Evolutionary conservation across 139 green algal species (phyloP), one percentile per base, ranked within the genome.

Genomic region (Micractinium conductrix): DNA sequence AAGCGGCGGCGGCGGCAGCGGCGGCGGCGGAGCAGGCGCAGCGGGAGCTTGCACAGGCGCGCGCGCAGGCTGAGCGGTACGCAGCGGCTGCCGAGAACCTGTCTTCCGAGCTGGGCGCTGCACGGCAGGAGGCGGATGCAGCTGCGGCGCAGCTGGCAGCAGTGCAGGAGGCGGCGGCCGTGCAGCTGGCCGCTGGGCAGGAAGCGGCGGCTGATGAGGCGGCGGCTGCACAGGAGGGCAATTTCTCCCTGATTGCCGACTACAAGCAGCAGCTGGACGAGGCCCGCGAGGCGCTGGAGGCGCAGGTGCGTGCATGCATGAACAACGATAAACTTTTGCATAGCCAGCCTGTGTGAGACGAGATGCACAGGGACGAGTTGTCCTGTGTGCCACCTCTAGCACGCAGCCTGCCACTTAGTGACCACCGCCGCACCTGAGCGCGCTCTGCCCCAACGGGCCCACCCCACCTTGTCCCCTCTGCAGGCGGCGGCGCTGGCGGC

Each of bases 241-340:
- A 53, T 28, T 71, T 82, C 22, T 26, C 35, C 1, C 58, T 73
- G 14, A 82, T 82, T 3, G 70, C 42, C 26, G 70, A 78, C 30
- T 78, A 78, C 70, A 78, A 78, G 70, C 42, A 78, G 70, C 70
- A 78, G 65, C 69, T 86, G 72, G 81, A 78, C 26, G 73, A 86
- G 30, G 69, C 69, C 0, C 43, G 79, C 30, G 81, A 86, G 42
- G 24, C 17, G 22, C 40, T 69, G 42, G 73, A 86, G 81, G 42
- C n/a, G 40, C 81, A 70, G 60, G 33, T n/a, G n/a, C n/a, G n/a
- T n/a, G n/a, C n/a, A n/a, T n/a, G n/a, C n/a, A n/a, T n/a, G n/a
- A n/a, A n/a, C n/a, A n/a, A n/a, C n/a, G n/a, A n/a, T n/a, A n/a
- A n/a, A n/a, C n/a, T n/a, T n/a, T n/a, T n/a, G n/a, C n/a, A n/a